These are phyloP conservation scores for Neurospora intermedia DNA, from an alignment of 495 filamentous ascomycete species.

Conservation along the genomic window DNA sequence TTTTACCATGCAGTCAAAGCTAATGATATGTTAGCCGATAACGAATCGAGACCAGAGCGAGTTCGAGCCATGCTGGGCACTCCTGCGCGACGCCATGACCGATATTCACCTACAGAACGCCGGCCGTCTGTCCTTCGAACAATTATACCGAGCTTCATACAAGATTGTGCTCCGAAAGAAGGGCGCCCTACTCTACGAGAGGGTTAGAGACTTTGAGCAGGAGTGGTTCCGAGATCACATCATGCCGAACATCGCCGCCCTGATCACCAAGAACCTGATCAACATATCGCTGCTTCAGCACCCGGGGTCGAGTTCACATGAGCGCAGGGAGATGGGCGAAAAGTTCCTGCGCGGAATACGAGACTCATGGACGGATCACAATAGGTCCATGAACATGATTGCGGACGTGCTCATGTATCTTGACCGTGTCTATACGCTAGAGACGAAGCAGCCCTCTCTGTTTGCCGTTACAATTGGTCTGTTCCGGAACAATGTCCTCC, in stretches of 20 bases:
- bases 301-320: constrained; percentile 51
- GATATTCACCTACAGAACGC: constrained; percentile 92
- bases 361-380: constrained; percentile 76
- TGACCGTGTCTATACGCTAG: constrained; percentile 70
- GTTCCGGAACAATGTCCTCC: constrained; percentile 74
- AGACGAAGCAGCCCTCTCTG: constrained; percentile 64
- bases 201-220: constrained; percentile 68
- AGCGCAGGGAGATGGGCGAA: constrained; percentile 71
- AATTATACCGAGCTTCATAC: constrained; percentile 92
- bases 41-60: constrained; percentile 33
- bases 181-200: constrained; percentile 71
- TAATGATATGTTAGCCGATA: constrained; percentile 14
- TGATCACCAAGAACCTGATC: constrained; percentile 51
- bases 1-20: not conserved
- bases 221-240: constrained; percentile 65
- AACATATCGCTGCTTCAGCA: constrained; percentile 33
- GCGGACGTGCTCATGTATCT: constrained; percentile 99
- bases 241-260: constrained; percentile 47
- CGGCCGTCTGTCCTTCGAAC: constrained; percentile 83
- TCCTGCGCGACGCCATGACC: constrained; percentile 58
- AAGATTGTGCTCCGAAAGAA: constrained; percentile 84
- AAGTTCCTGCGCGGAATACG: constrained; percentile 69
- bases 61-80: constrained; percentile 73
- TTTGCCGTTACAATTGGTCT: constrained; percentile 75
- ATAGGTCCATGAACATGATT: constrained; percentile 90